Conservation (phyloP, 2,329 filamentous ascomycete genomes). For the Orbilia javanica region DNA sequence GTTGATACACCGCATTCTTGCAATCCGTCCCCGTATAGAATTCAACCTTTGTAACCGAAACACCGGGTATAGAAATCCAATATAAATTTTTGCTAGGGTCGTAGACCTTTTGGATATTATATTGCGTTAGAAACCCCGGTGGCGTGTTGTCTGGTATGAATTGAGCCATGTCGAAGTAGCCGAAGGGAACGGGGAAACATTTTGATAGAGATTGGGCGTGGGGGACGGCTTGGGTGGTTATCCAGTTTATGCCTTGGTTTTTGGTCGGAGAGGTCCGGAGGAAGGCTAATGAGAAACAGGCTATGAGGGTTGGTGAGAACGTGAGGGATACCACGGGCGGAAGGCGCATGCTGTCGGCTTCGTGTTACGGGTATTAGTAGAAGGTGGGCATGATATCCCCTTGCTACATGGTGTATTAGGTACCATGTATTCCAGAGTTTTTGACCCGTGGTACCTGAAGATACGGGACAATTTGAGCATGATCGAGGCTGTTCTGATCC, state of each 20-base stretch:
- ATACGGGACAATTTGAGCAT: slow-evolving; percentile 27
- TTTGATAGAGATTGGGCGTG: slow-evolving; percentile 9
- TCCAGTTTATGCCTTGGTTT: slow-evolving; percentile 32
- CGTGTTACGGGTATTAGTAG: background rate
- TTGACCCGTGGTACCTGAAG: background rate
- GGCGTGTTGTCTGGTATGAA: slow-evolving; percentile 38
- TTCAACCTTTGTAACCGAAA: slow-evolving; percentile 30
- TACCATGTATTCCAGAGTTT: background rate
- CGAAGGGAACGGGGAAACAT: slow-evolving; percentile 34
- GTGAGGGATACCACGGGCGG: background rate
- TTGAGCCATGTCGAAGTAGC: slow-evolving; percentile 47
- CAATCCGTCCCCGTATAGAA: slow-evolving; percentile 50
- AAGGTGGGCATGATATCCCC: too few relatives aligned
- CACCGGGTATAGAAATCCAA: slow-evolving; percentile 26
- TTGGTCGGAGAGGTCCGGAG: slow-evolving; percentile 21
- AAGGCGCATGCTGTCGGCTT: background rate
- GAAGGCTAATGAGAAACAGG: slow-evolving; percentile 38
- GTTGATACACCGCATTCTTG: slow-evolving; percentile 39
- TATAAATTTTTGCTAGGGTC: slow-evolving; percentile 24
- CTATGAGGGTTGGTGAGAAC: background rate
- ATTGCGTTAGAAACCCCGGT: background rate
- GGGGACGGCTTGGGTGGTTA: slow-evolving; percentile 23
- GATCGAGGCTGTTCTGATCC: background rate
- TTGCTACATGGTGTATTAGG: background rate
- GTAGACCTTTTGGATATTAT: slow-evolving; percentile 24